A percentile compares a stretch with the other conserved stretches of the same genome.
Evolutionary conservation across 768 basidiomycete genomes (phyloP).

Genomic region (Tulasnella calospora): DNA sequence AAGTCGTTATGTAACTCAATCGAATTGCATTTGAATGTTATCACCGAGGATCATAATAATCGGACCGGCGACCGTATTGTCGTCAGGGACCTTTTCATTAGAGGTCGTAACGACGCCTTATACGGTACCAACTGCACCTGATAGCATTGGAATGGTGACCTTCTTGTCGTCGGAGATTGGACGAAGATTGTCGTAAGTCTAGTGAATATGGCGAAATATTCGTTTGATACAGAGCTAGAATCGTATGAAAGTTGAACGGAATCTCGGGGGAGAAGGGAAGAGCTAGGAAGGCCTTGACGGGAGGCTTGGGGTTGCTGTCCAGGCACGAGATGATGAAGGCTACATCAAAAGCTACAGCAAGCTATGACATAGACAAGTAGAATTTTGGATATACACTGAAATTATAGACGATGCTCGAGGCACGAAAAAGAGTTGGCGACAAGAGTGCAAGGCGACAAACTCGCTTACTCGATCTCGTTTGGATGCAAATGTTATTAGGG

Average conservation of each 20-base stretch:
- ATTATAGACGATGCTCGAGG: too few relatives aligned
- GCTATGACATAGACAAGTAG: too few relatives aligned
- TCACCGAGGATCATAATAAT: slow-evolving; percentile 20
- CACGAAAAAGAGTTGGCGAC: too few relatives aligned
- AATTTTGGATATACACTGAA: too few relatives aligned
- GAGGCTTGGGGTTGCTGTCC: slow-evolving; percentile 44
- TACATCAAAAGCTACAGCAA: too few relatives aligned
- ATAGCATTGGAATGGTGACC: slow-evolving; percentile 44
- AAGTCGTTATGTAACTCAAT: not conserved
- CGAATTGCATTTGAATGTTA: not conserved
- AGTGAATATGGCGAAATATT: slow-evolving; percentile 12
- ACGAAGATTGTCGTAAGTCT: slow-evolving; percentile 41
- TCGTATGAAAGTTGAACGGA: slow-evolving; percentile 32
- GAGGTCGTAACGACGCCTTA: slow-evolving; percentile 49
- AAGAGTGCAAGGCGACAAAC: too few relatives aligned
- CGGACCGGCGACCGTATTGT: slow-evolving; percentile 53
- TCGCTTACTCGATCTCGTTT: too few relatives aligned
- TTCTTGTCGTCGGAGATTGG: slow-evolving; percentile 36
- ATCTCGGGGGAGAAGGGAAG: slow-evolving; percentile 35
- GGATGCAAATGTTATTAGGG: too few relatives aligned
- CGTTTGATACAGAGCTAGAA: slow-evolving; percentile 28
- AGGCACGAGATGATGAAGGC: slow-evolving; percentile 54
- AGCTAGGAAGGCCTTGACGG: slow-evolving; percentile 52
- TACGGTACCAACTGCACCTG: slow-evolving; percentile 45
- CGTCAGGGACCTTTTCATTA: slow-evolving; percentile 41